Base-by-base conservation (phyloP, 805 yeast species). In the Blastobotrys parvus region DNA sequence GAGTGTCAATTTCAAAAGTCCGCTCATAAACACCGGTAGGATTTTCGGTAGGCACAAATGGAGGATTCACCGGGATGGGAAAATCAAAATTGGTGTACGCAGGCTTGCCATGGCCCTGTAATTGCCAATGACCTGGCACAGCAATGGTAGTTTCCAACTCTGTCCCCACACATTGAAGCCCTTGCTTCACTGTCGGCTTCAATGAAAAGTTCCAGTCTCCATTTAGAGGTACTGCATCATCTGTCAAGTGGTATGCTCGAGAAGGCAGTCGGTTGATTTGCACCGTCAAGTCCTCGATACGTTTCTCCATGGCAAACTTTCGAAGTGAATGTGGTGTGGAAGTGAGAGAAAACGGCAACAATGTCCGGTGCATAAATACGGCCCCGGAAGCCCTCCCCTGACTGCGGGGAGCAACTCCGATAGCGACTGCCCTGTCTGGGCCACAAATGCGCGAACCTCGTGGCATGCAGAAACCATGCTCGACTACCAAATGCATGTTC, bases 121-220 rank as follows among this genome's bases (percentile, higher is more conserved):
- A 44, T 52, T 64, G 67, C 65, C 67, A 63, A 42, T 61, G 61
- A 3, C 66, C 63, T 1, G 68, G 68, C 18, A 64, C 68, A 2
- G 45, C 21, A 11, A 59, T 51, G 11, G 30, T 33, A 1, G 34
- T 36, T 57, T 56, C 53, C 2, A 42, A 42, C 6, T 13, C 34
- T 8, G 32, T 23, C 15, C 15, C 23, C 13, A 33, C 40, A 29
- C 31, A 36, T 4, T n/a, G 41, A 22, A 45, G 44, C 5, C 50
- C 55, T 13, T 46, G 41, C 10, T 16, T 13, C 20, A 52, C 47
- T 16, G 48, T 43, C 11, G 44, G 33, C 19, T 31, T 41, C 37
- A 48, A 55, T 32, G 17, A 33, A 37, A 59, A 56, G 20, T 47
- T 47, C 62, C 62, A 59, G 7, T 45, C 34, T 25, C 63, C 63